phyloP scores from a whole-genome alignment of 495 filamentous ascomycete species.

The Tuber brumale region DNA sequence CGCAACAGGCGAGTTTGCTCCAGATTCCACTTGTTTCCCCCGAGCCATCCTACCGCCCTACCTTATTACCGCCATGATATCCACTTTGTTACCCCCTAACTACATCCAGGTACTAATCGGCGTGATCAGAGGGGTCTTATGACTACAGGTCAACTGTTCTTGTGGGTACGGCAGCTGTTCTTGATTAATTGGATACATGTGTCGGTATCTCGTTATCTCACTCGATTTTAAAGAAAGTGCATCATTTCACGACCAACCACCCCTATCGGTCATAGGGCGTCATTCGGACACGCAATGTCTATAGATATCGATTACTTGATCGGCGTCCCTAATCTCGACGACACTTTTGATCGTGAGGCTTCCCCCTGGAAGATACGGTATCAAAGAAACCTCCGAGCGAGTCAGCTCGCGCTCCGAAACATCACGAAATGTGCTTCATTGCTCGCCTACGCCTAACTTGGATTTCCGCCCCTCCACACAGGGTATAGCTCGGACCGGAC shows the following conservation, averaged over 20 bases:
- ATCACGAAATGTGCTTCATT: constrained; percentile 28
- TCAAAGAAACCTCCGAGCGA: constrained; percentile 29
- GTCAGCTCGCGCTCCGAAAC: constrained; percentile 4
- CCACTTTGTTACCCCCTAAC: constrained; percentile 9
- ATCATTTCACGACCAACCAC: constrained; percentile 16
- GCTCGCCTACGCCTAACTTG: constrained; percentile 22
- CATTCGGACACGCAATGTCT: constrained; percentile 33
- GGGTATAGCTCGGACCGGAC: constrained; percentile 21
- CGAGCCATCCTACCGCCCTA: too few species aligned
- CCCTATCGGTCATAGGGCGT: constrained; percentile 35
- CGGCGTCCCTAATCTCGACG: constrained; percentile 33
- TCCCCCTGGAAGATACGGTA: constrained; percentile 17
- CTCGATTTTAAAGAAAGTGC: constrained; percentile 23
- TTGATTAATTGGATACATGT: constrained; percentile 15
- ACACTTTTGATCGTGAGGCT: constrained; percentile 36
- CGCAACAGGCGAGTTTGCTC: neutral
- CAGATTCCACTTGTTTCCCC: neutral
- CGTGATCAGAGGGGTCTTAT: constrained; percentile 14
- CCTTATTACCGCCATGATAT: too few species aligned
- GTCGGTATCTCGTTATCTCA: constrained; percentile 15
- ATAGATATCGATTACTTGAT: constrained; percentile 35
- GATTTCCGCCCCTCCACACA: constrained; percentile 14
- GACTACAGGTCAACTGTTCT: constrained; percentile 13
- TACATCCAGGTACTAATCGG: constrained; percentile 23
- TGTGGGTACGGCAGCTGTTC: constrained; percentile 12